phyloP scores from a whole-genome alignment of 2,329 filamentous ascomycete genomes.

The Colletotrichum cuscutae region DNA sequence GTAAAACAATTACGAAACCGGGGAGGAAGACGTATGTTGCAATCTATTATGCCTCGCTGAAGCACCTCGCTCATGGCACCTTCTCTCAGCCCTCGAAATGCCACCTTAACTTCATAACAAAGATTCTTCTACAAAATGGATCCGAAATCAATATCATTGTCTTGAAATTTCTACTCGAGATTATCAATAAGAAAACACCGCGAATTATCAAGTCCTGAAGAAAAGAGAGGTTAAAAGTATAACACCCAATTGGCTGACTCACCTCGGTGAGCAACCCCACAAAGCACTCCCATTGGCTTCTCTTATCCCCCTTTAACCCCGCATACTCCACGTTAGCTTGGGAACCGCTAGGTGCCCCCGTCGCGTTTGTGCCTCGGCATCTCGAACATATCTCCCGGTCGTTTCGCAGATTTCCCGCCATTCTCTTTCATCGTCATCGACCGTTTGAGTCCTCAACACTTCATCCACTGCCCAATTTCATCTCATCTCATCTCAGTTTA shows the following conservation, averaged over 20 bases:
- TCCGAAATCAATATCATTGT: too few relatives aligned
- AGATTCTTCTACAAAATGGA: too few relatives aligned
- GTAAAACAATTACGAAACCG: too few relatives aligned
- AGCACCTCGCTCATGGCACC: too few relatives aligned
- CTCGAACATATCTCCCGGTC: not conserved
- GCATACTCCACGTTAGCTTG: not conserved
- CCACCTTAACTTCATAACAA: too few relatives aligned
- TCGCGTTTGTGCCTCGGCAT: constrained; percentile 25
- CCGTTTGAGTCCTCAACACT: not conserved
- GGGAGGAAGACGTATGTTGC: too few relatives aligned
- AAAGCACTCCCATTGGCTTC: not conserved
- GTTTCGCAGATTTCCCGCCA: not conserved
- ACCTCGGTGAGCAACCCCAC: not conserved
- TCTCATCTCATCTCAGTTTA: not conserved
- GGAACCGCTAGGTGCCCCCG: not conserved
- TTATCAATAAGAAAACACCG: not conserved
- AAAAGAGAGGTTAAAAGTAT: constrained; percentile 17
- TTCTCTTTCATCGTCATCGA: constrained; percentile 6
- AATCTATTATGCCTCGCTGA: too few relatives aligned
- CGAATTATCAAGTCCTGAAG: not conserved
- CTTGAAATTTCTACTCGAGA: too few relatives aligned
- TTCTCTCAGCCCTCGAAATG: too few relatives aligned
- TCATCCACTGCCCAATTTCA: not conserved
- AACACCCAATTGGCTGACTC: constrained; percentile 28
- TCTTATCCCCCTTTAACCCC: not conserved